Base-by-base conservation (phyloP, 2,329 filamentous ascomycete species). In the Xylaria sp. region DNA sequence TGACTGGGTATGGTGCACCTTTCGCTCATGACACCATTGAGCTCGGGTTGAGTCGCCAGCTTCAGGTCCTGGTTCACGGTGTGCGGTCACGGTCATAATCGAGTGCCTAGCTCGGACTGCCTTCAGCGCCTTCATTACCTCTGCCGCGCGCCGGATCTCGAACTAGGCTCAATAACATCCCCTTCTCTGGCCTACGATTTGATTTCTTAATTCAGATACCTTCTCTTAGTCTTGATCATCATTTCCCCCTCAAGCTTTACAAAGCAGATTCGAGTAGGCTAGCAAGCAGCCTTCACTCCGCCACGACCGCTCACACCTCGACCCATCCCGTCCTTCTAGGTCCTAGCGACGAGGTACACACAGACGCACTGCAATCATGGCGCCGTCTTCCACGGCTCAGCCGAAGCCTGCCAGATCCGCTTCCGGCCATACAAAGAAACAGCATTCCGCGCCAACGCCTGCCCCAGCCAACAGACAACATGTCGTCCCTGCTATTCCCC, bases 401-500 rank as follows among this genome's bases (percentile, higher is more conserved):
- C 66, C 74, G 34, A 75, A 73, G 67, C 68, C 72, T 69, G 67
- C 67, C 63, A 75, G 72, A 69, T 68, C 72, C 28, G 67, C 64
- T 69, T 66, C 75, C 43, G 74, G 72, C 48, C 63, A 73, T 69
- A 64, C 71, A 58, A 77, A 75, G 62, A 76, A 74, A 66, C 71
- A 67, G 50, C 50, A 65, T 32, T 25, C 68, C 28, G 65, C 69
- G 20, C 53, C 70, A 13, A 63, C 58, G 48, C 32, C 70, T 36
- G 20, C 72, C 48, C 57, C 68, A 43, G 60, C 69, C 55, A 36
- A 59, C 55, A 76, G 74, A 68, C 74, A 72, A 53, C 64, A 73
- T 53, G 75, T 79, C 2, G 60, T 77, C 45, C 76, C 77, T 58
- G 77, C 73, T 34, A 77, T 79, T 63, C 77, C 77, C 25, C 66